A percentile compares a stretch with the other conserved stretches of the same genome.
Conservation (phyloP, 2,329 filamentous ascomycete species). For the Trichoderma oligosporum region DNA sequence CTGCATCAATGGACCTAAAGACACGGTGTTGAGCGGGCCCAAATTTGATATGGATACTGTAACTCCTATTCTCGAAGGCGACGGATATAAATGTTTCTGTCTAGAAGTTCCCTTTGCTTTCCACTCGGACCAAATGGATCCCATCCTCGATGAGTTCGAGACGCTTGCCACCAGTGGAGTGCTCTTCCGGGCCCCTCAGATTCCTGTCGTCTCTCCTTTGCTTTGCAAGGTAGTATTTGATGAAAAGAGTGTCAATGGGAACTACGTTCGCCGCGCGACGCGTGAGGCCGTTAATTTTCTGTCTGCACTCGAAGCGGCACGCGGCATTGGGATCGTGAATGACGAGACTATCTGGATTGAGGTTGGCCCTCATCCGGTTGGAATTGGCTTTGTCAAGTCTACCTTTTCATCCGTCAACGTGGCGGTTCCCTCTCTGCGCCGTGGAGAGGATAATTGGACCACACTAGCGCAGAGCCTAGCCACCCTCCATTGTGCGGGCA, state of each 20-base stretch:
- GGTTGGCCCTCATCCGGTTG: slow-evolving; percentile 63
- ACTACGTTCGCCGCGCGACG: neutral
- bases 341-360: slow-evolving; percentile 61
- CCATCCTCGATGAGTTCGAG: slow-evolving; percentile 58
- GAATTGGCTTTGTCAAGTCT: slow-evolving; percentile 51
- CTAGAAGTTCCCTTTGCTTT: slow-evolving; percentile 52
- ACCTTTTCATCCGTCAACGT: no score
- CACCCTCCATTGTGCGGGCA: slow-evolving; percentile 42
- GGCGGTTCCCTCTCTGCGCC: neutral
- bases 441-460: neutral
- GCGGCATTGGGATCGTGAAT: neutral
- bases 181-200: slow-evolving; percentile 36
- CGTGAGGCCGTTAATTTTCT: neutral
- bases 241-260: neutral
- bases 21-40: slow-evolving; percentile 33
- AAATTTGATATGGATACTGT: neutral
- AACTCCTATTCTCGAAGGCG: neutral
- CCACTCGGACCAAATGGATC: slow-evolving; percentile 51
- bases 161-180: slow-evolving; percentile 38
- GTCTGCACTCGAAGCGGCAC: neutral
- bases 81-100: slow-evolving; percentile 31
- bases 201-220: slow-evolving; percentile 66
- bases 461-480: neutral
- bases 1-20: slow-evolving; percentile 54
- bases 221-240: slow-evolving; percentile 31